phyloP scores from a whole-genome alignment of 2,329 filamentous ascomycete genomes.

The Parastagonospora nodorum region DNA sequence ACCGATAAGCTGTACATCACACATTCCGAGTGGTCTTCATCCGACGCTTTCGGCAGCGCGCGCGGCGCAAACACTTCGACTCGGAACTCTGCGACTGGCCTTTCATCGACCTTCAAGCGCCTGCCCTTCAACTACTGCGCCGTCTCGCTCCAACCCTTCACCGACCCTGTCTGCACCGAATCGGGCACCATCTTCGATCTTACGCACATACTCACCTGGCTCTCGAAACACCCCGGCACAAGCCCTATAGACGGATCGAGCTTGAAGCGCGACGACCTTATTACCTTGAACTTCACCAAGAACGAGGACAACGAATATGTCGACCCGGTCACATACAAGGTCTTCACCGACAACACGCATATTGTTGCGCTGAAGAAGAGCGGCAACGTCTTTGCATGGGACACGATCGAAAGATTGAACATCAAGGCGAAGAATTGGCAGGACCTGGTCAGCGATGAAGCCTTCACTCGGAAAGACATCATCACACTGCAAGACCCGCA shows the following conservation, averaged over 20 bases:
- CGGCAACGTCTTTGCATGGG: slow-evolving; percentile 95
- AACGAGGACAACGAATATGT: slow-evolving; percentile 92
- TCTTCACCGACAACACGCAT: slow-evolving; percentile 97
- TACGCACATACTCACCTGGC: slow-evolving; percentile 91
- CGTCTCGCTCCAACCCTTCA: slow-evolving; percentile 91
- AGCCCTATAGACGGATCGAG: slow-evolving; percentile 86
- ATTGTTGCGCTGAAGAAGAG: slow-evolving; percentile 85
- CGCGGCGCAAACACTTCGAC: slow-evolving; percentile 68
- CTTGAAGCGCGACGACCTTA: slow-evolving; percentile 79
- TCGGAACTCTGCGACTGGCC: slow-evolving; percentile 57
- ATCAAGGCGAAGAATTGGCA: slow-evolving; percentile 96
- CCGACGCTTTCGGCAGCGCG: slow-evolving; percentile 84
- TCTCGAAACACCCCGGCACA: slow-evolving; percentile 89
- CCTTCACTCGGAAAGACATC: slow-evolving; percentile 88
- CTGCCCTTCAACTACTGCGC: slow-evolving; percentile 99
- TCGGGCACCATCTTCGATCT: slow-evolving; percentile 92
- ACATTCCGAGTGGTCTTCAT: slow-evolving; percentile 95
- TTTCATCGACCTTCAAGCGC: slow-evolving; percentile 72
- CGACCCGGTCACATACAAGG: slow-evolving; percentile 96
- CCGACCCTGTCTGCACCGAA: slow-evolving; percentile 88
- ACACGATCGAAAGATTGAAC: slow-evolving; percentile 93
- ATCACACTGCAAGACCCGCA: slow-evolving; percentile 97
- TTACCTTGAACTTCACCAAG: slow-evolving; percentile 88
- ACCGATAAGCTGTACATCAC: slow-evolving; percentile 69
- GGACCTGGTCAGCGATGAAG: slow-evolving; percentile 84